Evolutionary conservation across 2,329 filamentous ascomycete species (phyloP).

Genomic region (Xylaria sp.): DNA sequence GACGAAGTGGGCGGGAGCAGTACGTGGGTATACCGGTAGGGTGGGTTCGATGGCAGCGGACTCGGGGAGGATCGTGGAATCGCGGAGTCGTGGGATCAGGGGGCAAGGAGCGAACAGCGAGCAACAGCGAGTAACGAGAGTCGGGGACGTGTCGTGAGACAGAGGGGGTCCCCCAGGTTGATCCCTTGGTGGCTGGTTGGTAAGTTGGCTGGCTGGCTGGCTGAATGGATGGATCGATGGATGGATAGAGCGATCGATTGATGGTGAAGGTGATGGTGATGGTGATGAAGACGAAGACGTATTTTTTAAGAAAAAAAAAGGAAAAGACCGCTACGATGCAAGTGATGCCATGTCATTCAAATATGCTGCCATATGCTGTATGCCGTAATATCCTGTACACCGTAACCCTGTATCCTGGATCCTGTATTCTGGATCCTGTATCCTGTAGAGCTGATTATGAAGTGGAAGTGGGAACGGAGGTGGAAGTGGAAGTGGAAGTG

Average conservation of each 20-base stretch:
- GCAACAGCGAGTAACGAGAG: background rate
- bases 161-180: background rate
- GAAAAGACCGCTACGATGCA: conserved; percentile 17
- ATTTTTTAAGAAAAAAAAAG: background rate
- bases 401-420: background rate
- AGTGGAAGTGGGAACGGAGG: background rate
- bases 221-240: conserved; percentile 1
- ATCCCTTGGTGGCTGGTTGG: background rate
- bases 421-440: background rate
- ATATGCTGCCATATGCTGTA: background rate
- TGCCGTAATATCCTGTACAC: background rate
- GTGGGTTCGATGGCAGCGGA: background rate
- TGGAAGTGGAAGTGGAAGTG: background rate
- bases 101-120: background rate
- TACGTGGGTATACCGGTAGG: too few relatives aligned
- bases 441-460: background rate
- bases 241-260: background rate
- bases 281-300: background rate
- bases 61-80: conserved; percentile 4
- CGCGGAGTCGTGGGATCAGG: background rate
- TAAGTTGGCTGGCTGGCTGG: too few relatives aligned
- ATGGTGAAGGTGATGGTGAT: background rate
- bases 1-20: background rate
- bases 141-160: background rate
- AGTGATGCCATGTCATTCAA: conserved; percentile 26